These are phyloP conservation scores for Vanrija pseudolonga DNA, from an alignment of 1,284 basidiomycete genomes.

Conservation along the genomic window DNA sequence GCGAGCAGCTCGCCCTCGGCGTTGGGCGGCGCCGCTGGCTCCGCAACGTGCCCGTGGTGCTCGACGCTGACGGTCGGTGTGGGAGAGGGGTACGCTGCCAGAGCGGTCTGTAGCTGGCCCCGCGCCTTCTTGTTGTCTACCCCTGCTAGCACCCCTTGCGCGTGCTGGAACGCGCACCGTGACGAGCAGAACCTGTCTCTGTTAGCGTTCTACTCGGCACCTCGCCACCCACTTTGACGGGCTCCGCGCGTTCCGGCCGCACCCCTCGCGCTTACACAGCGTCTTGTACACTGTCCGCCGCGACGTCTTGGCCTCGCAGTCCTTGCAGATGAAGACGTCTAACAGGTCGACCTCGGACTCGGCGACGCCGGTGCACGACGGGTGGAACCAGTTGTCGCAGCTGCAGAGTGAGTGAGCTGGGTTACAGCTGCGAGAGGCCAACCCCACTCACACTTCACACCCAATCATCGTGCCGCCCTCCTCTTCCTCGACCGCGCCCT, in stretches of 20 bases:
- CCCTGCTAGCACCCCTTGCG: conserved; percentile 20
- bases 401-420: conserved; percentile 17
- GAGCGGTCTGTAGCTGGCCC: conserved; percentile 12
- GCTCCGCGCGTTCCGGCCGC: conserved; percentile 25
- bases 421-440: too few relatives aligned
- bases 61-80: conserved; percentile 16
- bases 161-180: conserved; percentile 34
- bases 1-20: conserved; percentile 2
- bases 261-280: conserved; percentile 39
- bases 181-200: conserved; percentile 38
- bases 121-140: conserved; percentile 32
- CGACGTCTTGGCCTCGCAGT: conserved; percentile 37
- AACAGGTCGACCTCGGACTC: conserved; percentile 36
- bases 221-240: conserved; percentile 35
- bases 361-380: conserved; percentile 34
- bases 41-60: neutral
- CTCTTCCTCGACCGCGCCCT: conserved; percentile 36
- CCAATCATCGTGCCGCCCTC: conserved; percentile 39
- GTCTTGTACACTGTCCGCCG: conserved; percentile 33
- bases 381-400: conserved; percentile 48
- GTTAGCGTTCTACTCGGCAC: neutral
- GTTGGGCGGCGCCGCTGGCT: neutral
- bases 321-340: conserved; percentile 42
- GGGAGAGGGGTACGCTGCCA: conserved; percentile 27
- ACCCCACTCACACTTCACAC: conserved; percentile 35